phyloP scores from a whole-genome alignment of 257 asterid species.

The Anisodus acutangulus region DNA sequence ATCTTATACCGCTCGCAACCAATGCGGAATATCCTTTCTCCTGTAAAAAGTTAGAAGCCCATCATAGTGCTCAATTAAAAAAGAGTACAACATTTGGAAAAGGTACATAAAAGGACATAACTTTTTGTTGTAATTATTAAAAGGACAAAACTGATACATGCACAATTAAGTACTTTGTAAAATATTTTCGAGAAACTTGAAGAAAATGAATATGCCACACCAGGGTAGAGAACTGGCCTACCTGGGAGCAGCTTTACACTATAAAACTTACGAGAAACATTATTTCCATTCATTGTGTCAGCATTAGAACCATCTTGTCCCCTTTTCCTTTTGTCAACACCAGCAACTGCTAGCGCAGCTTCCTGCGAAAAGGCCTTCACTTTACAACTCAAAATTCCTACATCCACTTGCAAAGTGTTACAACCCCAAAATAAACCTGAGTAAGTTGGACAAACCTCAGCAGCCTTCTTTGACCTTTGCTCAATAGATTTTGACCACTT shows the following conservation, averaged over 20 bases:
- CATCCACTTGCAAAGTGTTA: constrained; percentile 8
- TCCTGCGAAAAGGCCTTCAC: constrained; percentile 54
- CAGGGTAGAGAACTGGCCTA: constrained; percentile 76
- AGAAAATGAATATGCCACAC: constrained; percentile 55
- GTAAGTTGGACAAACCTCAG: constrained; percentile 65
- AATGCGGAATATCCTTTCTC: constrained; percentile 85
- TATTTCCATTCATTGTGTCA: constrained; percentile 60
- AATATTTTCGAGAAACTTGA: constrained; percentile 25
- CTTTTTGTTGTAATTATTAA: neutral
- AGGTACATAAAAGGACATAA: constrained; percentile 9
- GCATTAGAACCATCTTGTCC: constrained; percentile 54
- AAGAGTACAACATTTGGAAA: constrained; percentile 9
- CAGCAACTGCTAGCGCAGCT: constrained; percentile 79
- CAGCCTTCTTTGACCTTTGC: constrained; percentile 69
- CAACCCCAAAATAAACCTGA: constrained; percentile 21
- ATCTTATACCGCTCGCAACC: constrained; percentile 93
- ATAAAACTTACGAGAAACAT: constrained; percentile 84
- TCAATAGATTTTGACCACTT: constrained; percentile 99
- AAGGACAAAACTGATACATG: constrained; percentile 18
- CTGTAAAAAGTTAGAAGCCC: constrained; percentile 48
- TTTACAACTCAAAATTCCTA: neutral
- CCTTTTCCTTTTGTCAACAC: constrained; percentile 64
- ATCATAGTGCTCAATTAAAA: constrained; percentile 27
- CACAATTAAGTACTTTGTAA: neutral
- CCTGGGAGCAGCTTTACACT: constrained; percentile 76